phyloP scores from a whole-genome alignment of 2,329 filamentous ascomycete species.

The Nothophaeocryptopus gaeumannii region DNA sequence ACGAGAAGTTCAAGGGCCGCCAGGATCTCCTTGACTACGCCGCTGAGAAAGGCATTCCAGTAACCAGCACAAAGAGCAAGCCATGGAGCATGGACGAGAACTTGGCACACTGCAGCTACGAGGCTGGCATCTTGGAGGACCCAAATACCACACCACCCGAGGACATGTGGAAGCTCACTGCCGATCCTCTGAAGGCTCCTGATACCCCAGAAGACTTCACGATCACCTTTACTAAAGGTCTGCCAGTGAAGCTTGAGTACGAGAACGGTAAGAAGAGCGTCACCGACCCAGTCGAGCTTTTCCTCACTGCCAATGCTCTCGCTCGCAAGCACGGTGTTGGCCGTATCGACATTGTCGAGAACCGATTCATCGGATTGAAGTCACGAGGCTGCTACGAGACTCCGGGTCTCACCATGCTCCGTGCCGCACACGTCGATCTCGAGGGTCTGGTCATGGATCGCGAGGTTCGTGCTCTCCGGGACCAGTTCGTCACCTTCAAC shows the following conservation, averaged over 20 bases:
- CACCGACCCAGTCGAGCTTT: slow-evolving; percentile 69
- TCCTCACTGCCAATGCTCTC: slow-evolving; percentile 68
- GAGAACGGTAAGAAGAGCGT: slow-evolving; percentile 56
- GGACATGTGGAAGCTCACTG: slow-evolving; percentile 77
- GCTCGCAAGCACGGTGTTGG: slow-evolving; percentile 71
- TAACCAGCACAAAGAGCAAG: slow-evolving; percentile 69
- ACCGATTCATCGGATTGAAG: slow-evolving; percentile 77
- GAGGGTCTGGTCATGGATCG: slow-evolving; percentile 67
- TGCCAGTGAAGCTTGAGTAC: slow-evolving; percentile 66
- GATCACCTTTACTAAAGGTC: slow-evolving; percentile 69
- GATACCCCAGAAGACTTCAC: slow-evolving; percentile 69
- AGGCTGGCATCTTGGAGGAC: slow-evolving; percentile 72
- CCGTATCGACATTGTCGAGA: slow-evolving; percentile 79
- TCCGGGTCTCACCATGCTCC: slow-evolving; percentile 56
- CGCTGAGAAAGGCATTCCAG: slow-evolving; percentile 63
- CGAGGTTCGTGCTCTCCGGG: slow-evolving; percentile 65
- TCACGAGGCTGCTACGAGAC: slow-evolving; percentile 78
- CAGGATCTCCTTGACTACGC: slow-evolving; percentile 73
- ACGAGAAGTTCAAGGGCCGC: slow-evolving; percentile 67
- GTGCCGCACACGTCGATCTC: slow-evolving; percentile 59
- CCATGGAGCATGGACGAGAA: slow-evolving; percentile 70
- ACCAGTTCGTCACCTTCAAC: slow-evolving; percentile 67
- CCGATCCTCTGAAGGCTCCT: slow-evolving; percentile 66
- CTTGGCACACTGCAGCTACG: slow-evolving; percentile 74
- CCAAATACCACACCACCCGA: slow-evolving; percentile 63